These are phyloP conservation scores for Inga laurina DNA, from an alignment of 306 rosid genomes.

Conservation along the genomic window DNA sequence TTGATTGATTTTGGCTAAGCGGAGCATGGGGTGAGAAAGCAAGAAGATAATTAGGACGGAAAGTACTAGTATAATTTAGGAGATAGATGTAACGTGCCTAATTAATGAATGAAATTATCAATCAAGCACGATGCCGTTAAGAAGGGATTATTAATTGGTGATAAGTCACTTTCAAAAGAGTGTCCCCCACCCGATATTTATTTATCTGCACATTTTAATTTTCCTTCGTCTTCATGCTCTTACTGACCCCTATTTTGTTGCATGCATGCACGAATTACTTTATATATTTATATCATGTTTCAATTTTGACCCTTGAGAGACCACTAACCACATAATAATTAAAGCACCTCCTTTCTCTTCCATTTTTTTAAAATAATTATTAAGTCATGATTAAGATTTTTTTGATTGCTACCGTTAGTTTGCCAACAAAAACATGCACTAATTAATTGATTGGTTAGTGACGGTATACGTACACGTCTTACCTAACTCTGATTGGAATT, in stretches of 20 bases:
- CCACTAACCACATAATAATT: neutral
- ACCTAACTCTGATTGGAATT: neutral
- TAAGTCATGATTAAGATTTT: constrained; percentile 7
- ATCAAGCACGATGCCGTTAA: constrained; percentile 30
- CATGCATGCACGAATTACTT: constrained; percentile 29
- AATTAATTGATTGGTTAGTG: neutral
- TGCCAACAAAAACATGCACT: constrained; percentile 17
- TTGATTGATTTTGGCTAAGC: neutral
- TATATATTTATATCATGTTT: constrained; percentile 5
- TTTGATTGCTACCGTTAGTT: constrained; percentile 12
- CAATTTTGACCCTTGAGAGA: constrained; percentile 20
- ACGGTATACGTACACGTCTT: neutral
- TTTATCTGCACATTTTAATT: constrained; percentile 10
- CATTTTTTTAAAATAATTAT: neutral
- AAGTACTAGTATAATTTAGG: neutral
- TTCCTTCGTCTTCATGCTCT: neutral
- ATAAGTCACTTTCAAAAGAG: constrained; percentile 23
- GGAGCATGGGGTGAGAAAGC: neutral
- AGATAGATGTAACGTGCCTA: neutral
- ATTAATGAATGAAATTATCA: neutral
- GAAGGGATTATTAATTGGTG: constrained; percentile 5
- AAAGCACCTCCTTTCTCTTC: neutral
- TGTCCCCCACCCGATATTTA: constrained; percentile 31
- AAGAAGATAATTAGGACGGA: neutral
- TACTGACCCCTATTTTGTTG: constrained; percentile 35